Percentiles rank a stretch among this genome's conserved stretches.
These are phyloP conservation scores for Diversispora epigaea DNA, from an alignment of 192 early-diverging fungal genomes.

Conservation along the genomic window DNA sequence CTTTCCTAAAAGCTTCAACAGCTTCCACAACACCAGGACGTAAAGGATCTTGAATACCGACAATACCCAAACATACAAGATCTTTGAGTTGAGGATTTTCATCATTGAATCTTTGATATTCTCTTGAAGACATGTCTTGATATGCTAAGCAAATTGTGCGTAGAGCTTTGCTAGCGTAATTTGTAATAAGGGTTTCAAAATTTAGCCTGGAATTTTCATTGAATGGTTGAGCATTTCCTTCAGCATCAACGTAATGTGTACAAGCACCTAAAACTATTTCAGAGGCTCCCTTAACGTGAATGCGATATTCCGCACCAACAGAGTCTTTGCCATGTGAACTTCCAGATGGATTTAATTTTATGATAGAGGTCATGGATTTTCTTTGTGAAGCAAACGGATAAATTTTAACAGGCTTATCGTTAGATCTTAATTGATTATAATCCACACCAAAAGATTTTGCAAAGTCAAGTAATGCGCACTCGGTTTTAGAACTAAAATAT, in stretches of 20 bases:
- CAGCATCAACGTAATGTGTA: conserved; percentile 56
- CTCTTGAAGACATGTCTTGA: conserved; percentile 52
- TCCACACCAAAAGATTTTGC: conserved; percentile 61
- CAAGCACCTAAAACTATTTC: conserved; percentile 73
- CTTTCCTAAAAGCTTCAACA: conserved; percentile 71
- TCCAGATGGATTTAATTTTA: conserved; percentile 41
- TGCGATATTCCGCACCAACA: conserved; percentile 42
- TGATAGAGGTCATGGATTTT: conserved; percentile 85
- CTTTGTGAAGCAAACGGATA: conserved; percentile 87
- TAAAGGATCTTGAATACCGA: conserved; percentile 89
- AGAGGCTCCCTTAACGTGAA: conserved; percentile 78
- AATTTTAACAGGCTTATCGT: conserved; percentile 59
- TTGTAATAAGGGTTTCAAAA: conserved; percentile 53
- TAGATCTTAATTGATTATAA: conserved; percentile 56
- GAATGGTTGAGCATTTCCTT: conserved; percentile 50
- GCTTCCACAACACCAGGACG: conserved; percentile 78
- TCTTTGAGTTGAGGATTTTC: conserved; percentile 54
- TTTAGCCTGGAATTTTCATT: conserved; percentile 43
- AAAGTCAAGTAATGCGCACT: conserved; percentile 74
- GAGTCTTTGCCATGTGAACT: conserved; percentile 31
- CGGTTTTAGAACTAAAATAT: conserved; percentile 63
- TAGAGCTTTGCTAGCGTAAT: conserved; percentile 66
- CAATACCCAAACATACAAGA: conserved; percentile 66
- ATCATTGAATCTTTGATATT: conserved; percentile 53
- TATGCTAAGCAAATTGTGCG: conserved; percentile 75